Percentiles rank a stretch among this genome's conserved stretches.
phyloP scores from a whole-genome alignment of 106 monocot genomes.

The Phalaenopsis aphrodite region DNA sequence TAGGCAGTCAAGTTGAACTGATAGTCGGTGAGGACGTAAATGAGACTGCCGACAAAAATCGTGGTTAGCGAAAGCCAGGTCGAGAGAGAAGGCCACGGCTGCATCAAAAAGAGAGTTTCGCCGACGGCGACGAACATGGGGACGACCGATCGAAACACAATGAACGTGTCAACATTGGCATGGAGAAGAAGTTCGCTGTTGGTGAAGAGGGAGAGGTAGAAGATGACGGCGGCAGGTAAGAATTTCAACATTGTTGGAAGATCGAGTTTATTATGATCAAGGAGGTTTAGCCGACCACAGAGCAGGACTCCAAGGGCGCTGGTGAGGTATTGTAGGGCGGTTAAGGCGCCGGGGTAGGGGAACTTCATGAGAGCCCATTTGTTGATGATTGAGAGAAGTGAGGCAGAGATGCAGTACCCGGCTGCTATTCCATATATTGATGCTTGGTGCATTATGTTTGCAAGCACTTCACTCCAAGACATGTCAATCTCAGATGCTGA shows the following conservation, averaged over 20 bases:
- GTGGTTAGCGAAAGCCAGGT: slow-evolving; percentile 47
- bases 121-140: slow-evolving; percentile 58
- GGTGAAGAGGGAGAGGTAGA: slow-evolving; percentile 58
- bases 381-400: slow-evolving; percentile 50
- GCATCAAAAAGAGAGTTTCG: slow-evolving; percentile 39
- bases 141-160: slow-evolving; percentile 42
- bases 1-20: slow-evolving; percentile 30
- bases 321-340: slow-evolving; percentile 42
- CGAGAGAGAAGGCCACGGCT: slow-evolving; percentile 44
- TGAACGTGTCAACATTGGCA: slow-evolving; percentile 28
- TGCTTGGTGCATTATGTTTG: slow-evolving; percentile 29
- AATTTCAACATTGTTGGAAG: slow-evolving; percentile 37
- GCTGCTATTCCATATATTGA: slow-evolving; percentile 78
- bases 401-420: slow-evolving; percentile 64
- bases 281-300: slow-evolving; percentile 29
- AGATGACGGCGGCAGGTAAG: slow-evolving; percentile 40
- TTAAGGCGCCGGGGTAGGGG: slow-evolving; percentile 50
- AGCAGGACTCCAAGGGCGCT: slow-evolving; percentile 35
- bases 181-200: slow-evolving; percentile 56
- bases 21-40: slow-evolving; percentile 36
- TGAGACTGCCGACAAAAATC: slow-evolving; percentile 47
- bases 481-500: neutral
- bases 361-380: slow-evolving; percentile 65
- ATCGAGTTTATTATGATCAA: slow-evolving; percentile 29
- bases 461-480: slow-evolving; percentile 17